phyloP scores from a whole-genome alignment of 805 yeast genomes.

The Saccharomycopsis vini region DNA sequence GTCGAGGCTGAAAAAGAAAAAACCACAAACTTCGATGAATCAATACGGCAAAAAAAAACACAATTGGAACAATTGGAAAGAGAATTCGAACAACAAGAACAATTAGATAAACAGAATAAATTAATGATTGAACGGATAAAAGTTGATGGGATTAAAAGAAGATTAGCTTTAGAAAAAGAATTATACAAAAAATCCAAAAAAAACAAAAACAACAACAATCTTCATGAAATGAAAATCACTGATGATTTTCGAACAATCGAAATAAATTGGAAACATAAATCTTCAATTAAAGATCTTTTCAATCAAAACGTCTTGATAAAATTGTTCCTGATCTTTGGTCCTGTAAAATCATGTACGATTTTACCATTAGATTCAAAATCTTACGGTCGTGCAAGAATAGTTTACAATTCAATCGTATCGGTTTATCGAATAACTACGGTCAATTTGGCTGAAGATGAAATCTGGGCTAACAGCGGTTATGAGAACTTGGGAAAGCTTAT shows the following conservation, averaged over 20 bases:
- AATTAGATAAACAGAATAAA: constrained; percentile 20
- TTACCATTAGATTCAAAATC: not conserved
- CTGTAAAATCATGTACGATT: constrained; percentile 1
- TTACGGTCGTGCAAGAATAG: not conserved
- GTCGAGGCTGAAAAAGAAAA: constrained; percentile 14
- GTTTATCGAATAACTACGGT: not conserved
- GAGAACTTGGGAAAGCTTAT: not conserved
- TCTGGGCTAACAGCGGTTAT: not conserved
- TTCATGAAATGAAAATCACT: not conserved
- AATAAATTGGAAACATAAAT: constrained; percentile 2
- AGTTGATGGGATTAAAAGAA: constrained; percentile 16
- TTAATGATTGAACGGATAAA: constrained; percentile 23
- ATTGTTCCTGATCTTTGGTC: constrained; percentile 9
- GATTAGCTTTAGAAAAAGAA: not conserved
- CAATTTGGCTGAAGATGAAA: not conserved
- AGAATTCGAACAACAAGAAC: constrained; percentile 20
- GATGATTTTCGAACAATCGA: constrained; percentile 2
- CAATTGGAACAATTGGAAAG: constrained; percentile 22
- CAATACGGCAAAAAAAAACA: not conserved
- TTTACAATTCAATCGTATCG: not conserved
- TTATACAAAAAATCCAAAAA: not conserved
- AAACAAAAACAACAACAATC: too few species aligned
- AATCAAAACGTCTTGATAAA: constrained; percentile 1
- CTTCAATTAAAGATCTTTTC: not conserved
- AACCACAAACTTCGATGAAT: not conserved